These are phyloP conservation scores for Kwoniella sp. DNA, from an alignment of 768 basidiomycete species.

Conservation along the genomic window DNA sequence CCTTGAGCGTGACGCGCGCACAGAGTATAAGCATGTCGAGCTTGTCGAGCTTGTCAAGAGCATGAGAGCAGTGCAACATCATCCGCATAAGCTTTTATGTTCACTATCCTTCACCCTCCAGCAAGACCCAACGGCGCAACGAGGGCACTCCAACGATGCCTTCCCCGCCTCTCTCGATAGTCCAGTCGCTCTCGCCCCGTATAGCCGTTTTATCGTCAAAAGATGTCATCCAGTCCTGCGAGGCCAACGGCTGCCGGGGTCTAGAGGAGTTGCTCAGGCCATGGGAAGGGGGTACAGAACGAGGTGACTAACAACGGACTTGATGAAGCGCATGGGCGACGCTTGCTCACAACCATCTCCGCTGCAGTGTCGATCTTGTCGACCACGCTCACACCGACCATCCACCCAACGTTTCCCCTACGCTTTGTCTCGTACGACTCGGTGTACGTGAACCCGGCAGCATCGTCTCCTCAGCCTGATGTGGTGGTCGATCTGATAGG, in stretches of 20 bases:
- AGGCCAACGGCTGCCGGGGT: slow-evolving; percentile 52
- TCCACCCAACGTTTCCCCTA: slow-evolving; percentile 52
- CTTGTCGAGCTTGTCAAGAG: too few relatives aligned
- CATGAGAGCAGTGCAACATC: too few relatives aligned
- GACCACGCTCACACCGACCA: slow-evolving; percentile 48
- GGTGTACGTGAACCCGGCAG: slow-evolving; percentile 33
- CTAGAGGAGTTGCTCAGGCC: slow-evolving; percentile 54
- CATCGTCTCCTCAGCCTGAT: slow-evolving; percentile 45
- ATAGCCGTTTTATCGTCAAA: slow-evolving; percentile 53
- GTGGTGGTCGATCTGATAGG: slow-evolving; percentile 50
- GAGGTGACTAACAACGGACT: slow-evolving; percentile 42
- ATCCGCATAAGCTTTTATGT: too few relatives aligned
- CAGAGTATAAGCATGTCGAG: too few relatives aligned
- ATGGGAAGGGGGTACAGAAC: slow-evolving; percentile 53
- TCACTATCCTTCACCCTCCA: too few relatives aligned
- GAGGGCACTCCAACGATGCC: slow-evolving; percentile 32
- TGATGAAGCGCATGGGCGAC: background rate
- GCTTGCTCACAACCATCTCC: background rate
- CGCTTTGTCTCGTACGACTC: slow-evolving; percentile 50
- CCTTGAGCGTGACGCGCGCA: too few relatives aligned
- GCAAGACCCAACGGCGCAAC: background rate
- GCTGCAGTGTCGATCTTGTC: slow-evolving; percentile 51
- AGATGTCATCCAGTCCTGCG: slow-evolving; percentile 49
- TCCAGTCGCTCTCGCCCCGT: slow-evolving; percentile 52
- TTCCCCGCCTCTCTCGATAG: slow-evolving; percentile 50